phyloP scores from a whole-genome alignment of 192 early-diverging fungal genomes.

The Umbelopsis ramanniana region DNA sequence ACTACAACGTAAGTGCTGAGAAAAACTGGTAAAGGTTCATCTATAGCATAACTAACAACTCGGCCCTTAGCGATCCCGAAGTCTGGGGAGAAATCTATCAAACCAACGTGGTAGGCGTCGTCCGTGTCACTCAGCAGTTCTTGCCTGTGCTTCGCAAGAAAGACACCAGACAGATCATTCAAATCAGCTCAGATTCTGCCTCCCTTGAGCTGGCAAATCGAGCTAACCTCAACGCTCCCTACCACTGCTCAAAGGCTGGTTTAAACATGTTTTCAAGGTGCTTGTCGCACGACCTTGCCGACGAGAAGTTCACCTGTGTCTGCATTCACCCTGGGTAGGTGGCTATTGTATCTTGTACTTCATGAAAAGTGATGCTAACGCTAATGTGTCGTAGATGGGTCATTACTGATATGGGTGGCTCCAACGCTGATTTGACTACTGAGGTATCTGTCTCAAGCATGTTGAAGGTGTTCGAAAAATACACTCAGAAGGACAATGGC shows the following conservation, averaged over 20 bases:
- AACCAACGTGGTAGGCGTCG: slow-evolving; percentile 33
- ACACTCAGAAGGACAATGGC: slow-evolving; percentile 16
- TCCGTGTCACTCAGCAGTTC: slow-evolving; percentile 20
- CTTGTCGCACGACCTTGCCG: not conserved
- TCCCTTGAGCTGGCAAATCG: slow-evolving; percentile 11
- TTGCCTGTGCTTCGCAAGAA: slow-evolving; percentile 27
- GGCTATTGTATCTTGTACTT: not conserved
- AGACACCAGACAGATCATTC: slow-evolving; percentile 26
- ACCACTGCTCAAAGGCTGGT: slow-evolving; percentile 29
- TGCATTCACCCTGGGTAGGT: slow-evolving; percentile 33
- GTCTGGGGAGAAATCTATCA: slow-evolving; percentile 26
- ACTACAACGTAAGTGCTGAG: not conserved
- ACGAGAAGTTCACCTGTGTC: slow-evolving; percentile 14
- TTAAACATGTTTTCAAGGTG: slow-evolving; percentile 33
- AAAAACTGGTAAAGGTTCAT: too few species aligned
- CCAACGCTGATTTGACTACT: slow-evolving; percentile 6
- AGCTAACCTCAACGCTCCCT: not conserved
- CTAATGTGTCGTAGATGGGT: not conserved
- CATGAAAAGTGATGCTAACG: not conserved
- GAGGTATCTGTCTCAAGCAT: slow-evolving; percentile 26
- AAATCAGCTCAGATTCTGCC: slow-evolving; percentile 34
- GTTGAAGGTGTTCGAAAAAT: slow-evolving; percentile 6
- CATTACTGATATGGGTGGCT: slow-evolving; percentile 31
- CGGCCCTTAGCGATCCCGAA: not conserved
- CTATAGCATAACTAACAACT: not conserved